These are phyloP conservation scores for Phytophthora pisi DNA, from an alignment of 352 stramenopile species.

Conservation along the genomic window DNA sequence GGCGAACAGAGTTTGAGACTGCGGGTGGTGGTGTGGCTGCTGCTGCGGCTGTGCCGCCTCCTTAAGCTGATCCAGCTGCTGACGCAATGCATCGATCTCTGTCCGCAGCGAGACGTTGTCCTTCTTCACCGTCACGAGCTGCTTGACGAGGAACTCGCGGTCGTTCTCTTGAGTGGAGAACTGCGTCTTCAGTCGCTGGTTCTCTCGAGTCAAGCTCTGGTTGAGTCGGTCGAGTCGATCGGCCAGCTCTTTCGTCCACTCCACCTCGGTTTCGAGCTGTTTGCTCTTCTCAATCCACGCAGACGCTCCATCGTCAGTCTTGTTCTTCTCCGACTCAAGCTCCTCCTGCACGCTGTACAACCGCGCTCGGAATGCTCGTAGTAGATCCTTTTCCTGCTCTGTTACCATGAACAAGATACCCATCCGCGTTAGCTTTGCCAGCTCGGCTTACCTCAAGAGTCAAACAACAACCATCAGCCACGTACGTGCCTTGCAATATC, in stretches of 20 bases:
- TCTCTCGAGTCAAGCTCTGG: conserved; percentile 88
- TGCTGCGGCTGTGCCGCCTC: conserved; percentile 43
- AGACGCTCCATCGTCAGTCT: conserved; percentile 88
- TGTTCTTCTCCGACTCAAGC: conserved; percentile 92
- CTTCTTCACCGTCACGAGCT: conserved; percentile 92
- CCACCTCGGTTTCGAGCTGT: conserved; percentile 88
- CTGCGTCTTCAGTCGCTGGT: conserved; percentile 88
- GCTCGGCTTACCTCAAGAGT: not conserved
- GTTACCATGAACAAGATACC: not conserved
- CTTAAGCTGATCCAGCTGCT: conserved; percentile 58
- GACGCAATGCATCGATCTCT: conserved; percentile 58
- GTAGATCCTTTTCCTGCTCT: conserved; percentile 92
- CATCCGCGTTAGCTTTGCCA: not conserved
- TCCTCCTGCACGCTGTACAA: conserved; percentile 94
- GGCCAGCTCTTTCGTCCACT: conserved; percentile 91
- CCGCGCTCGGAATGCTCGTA: conserved; percentile 88
- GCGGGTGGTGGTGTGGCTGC: conserved; percentile 31
- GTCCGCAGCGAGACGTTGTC: conserved; percentile 86
- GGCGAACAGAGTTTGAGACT: conserved; percentile 17
- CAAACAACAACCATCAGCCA: not conserved
- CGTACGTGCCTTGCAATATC: conserved; percentile 78
- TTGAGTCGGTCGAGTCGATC: conserved; percentile 91
- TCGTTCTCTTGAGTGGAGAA: conserved; percentile 94
- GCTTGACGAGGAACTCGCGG: conserved; percentile 92
- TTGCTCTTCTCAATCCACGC: conserved; percentile 93